Percentiles rank a stretch among this genome's conserved stretches.
phyloP scores from a whole-genome alignment of 1,284 basidiomycete species.

The Rhodotorula glutinis region DNA sequence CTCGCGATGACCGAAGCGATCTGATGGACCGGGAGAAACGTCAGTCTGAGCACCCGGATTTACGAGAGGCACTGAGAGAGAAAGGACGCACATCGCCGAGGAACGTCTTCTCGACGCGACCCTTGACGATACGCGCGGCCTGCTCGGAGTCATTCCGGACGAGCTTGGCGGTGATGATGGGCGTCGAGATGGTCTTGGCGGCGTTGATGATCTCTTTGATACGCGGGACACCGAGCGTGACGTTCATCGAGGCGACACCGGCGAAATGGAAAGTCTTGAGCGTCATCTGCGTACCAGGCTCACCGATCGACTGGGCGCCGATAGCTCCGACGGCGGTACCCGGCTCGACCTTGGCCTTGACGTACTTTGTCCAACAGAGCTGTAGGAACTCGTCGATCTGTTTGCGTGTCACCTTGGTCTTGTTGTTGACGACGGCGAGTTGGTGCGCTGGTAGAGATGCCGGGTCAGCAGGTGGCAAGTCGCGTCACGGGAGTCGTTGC shows the following conservation, averaged over 20 bases:
- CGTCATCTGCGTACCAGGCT: conserved; percentile 99
- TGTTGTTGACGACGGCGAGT: conserved; percentile 70
- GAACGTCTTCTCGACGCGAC: conserved; percentile 89
- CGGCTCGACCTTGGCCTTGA: conserved; percentile 91
- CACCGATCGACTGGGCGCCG: conserved; percentile 98
- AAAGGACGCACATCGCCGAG: conserved; percentile 75
- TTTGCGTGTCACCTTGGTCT: conserved; percentile 77
- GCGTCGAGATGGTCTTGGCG: conserved; percentile 92
- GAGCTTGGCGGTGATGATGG: conserved; percentile 95
- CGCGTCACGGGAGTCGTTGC: background rate
- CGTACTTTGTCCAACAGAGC: conserved; percentile 85
- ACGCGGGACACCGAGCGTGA: conserved; percentile 97
- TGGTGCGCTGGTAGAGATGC: background rate
- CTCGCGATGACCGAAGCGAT: conserved; percentile 91
- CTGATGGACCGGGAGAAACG: conserved; percentile 49
- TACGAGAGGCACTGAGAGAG: too few species aligned
- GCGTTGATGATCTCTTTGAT: conserved; percentile 99
- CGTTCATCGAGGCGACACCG: conserved; percentile 99
- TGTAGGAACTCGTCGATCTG: conserved; percentile 79
- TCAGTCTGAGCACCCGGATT: background rate
- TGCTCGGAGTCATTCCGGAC: conserved; percentile 69
- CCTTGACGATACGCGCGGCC: conserved; percentile 96
- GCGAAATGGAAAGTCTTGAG: conserved; percentile 99
- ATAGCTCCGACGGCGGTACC: conserved; percentile 97
- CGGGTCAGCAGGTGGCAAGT: background rate